phyloP scores from a whole-genome alignment of 2,329 filamentous ascomycete genomes.

The Fusarium azukiicola region DNA sequence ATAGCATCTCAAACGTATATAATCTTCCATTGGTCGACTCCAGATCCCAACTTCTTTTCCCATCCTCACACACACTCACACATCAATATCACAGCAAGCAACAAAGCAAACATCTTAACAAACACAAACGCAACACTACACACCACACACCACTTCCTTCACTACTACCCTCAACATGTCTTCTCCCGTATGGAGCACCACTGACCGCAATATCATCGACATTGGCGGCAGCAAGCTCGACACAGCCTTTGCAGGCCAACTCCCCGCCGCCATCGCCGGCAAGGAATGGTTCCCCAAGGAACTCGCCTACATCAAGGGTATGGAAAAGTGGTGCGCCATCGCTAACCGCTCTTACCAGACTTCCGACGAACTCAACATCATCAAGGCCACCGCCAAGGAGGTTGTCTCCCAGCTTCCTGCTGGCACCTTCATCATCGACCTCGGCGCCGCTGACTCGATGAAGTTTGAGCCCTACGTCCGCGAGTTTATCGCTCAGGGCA shows the following conservation, averaged over 20 bases:
- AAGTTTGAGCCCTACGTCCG: conserved; percentile 48
- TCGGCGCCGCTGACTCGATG: conserved; percentile 47
- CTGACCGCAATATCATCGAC: background rate
- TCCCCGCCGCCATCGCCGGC: background rate
- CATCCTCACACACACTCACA: background rate
- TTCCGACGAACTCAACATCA: conserved; percentile 37
- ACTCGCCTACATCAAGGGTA: conserved; percentile 46
- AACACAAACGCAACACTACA: background rate
- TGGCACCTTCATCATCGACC: conserved; percentile 39
- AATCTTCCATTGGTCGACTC: background rate
- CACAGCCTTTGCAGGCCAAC: background rate
- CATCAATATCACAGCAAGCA: background rate
- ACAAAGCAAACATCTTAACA: background rate
- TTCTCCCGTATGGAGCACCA: background rate
- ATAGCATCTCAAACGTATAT: background rate
- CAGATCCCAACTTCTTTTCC: background rate
- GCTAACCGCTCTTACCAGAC: conserved; percentile 49
- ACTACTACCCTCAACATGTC: background rate
- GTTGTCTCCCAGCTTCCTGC: conserved; percentile 38
- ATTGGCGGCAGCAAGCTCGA: conserved; percentile 2
- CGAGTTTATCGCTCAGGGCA: conserved; percentile 40
- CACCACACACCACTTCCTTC: background rate
- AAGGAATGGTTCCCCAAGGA: conserved; percentile 49
- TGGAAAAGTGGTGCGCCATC: conserved; percentile 46
- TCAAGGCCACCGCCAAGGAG: conserved; percentile 36